Conservation (phyloP, 192 early-diverging fungal species). For the Allomyces arbusculus region DNA sequence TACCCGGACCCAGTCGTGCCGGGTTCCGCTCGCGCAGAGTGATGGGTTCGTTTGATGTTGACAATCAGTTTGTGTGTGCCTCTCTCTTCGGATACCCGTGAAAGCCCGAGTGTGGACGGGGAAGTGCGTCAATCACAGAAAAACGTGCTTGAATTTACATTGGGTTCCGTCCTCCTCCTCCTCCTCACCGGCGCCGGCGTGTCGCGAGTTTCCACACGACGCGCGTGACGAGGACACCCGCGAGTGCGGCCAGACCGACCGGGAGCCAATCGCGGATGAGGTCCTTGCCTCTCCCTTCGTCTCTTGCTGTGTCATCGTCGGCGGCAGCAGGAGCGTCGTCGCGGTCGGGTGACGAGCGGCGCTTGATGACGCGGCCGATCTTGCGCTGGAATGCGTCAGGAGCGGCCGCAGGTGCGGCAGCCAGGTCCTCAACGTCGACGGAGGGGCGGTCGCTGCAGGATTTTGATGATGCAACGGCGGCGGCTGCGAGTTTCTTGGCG, state of each 20-base stretch:
- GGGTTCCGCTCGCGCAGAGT: too few species aligned
- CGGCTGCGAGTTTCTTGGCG: too few species aligned
- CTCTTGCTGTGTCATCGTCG: background rate
- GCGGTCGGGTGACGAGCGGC: background rate
- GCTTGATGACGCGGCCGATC: background rate
- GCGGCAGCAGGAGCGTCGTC: background rate
- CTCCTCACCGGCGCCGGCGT: background rate
- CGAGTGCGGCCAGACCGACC: background rate
- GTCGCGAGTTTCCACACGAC: background rate
- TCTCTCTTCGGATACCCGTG: too few species aligned
- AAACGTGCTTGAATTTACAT: too few species aligned
- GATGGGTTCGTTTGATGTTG: too few species aligned
- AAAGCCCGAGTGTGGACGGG: too few species aligned
- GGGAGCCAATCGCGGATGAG: background rate
- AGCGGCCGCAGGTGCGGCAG: background rate
- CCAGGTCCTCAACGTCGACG: background rate
- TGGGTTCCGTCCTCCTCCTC: too few species aligned
- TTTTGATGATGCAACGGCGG: too few species aligned
- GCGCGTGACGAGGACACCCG: background rate
- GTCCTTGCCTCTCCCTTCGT: too few species aligned
- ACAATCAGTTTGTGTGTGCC: too few species aligned
- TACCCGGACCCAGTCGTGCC: too few species aligned
- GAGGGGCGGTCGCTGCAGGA: background rate
- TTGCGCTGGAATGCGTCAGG: background rate
- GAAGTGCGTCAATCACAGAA: too few species aligned